Evolutionary conservation across 306 rosid genomes (phyloP).

Genomic region (Citrullus mucosospermus): DNA sequence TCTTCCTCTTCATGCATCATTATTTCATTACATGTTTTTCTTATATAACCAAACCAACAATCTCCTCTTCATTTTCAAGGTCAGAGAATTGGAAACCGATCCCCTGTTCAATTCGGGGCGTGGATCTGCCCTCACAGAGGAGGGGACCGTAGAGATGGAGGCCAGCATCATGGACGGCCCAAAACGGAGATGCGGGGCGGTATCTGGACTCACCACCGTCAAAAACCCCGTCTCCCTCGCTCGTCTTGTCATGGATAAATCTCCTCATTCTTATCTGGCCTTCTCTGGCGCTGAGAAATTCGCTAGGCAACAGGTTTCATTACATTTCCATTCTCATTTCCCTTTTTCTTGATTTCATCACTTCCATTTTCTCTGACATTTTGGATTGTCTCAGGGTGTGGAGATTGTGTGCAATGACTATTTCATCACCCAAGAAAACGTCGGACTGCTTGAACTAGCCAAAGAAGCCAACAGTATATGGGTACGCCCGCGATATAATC

Average conservation of each 20-base stretch:
- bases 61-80: conserved; percentile 22
- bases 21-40: no score
- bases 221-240: conserved; percentile 84
- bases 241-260: conserved; percentile 89
- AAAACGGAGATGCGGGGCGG: conserved; percentile 82
- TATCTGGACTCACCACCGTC: conserved; percentile 68
- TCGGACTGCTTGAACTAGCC: conserved; percentile 76
- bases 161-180: conserved; percentile 94
- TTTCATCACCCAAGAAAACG: conserved; percentile 74
- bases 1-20: no score
- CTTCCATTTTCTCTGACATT: neutral
- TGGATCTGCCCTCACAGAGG: conserved; percentile 74
- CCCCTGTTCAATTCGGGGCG: conserved; percentile 89
- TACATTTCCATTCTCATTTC: neutral
- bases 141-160: conserved; percentile 92
- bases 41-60: no score
- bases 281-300: conserved; percentile 82
- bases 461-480: conserved; percentile 79
- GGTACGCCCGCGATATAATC: conserved; percentile 21
- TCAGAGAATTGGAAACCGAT: conserved; percentile 64
- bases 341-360: neutral
- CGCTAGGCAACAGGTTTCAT: conserved; percentile 53
- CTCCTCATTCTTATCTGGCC: conserved; percentile 93
- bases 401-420: conserved; percentile 62
- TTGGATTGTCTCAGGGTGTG: conserved; percentile 33